These are phyloP conservation scores for Suillus luteus DNA, from an alignment of 768 basidiomycete species.

Conservation along the genomic window DNA sequence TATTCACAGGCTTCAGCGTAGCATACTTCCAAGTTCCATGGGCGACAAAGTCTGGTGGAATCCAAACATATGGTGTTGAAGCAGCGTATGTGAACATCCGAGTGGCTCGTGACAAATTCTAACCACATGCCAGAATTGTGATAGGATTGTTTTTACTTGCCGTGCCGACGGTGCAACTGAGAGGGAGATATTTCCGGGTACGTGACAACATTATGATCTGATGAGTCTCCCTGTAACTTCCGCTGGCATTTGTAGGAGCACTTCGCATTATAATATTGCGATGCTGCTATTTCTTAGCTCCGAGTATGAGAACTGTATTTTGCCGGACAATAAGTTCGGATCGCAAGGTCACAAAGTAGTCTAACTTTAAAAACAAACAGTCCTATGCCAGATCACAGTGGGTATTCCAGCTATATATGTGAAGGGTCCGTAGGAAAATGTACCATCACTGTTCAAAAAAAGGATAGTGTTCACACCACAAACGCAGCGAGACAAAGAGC, in stretches of 20 bases:
- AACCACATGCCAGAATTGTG: constrained; percentile 27
- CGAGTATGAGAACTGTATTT: neutral
- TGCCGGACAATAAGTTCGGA: neutral
- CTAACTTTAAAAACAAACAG: neutral
- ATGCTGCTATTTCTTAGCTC: neutral
- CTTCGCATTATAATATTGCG: neutral
- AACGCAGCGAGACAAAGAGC: neutral
- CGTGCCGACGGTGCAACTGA: constrained; percentile 38
- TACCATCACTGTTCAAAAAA: neutral
- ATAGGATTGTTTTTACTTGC: constrained; percentile 38
- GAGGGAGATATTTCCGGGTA: constrained; percentile 37
- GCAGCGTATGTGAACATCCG: constrained; percentile 33
- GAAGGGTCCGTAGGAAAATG: neutral
- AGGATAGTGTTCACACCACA: neutral
- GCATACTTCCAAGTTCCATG: constrained; percentile 45
- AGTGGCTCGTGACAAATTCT: neutral
- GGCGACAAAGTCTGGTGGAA: constrained; percentile 37
- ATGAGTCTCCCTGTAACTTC: neutral
- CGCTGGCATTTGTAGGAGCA: neutral
- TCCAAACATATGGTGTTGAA: constrained; percentile 40
- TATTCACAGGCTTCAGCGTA: constrained; percentile 34
- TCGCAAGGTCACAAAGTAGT: neutral
- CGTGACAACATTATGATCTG: constrained; percentile 16
- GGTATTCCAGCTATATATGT: neutral
- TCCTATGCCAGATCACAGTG: neutral